phyloP scores from a whole-genome alignment of 2,329 filamentous ascomycete genomes.

The Monilinia fructicola region DNA sequence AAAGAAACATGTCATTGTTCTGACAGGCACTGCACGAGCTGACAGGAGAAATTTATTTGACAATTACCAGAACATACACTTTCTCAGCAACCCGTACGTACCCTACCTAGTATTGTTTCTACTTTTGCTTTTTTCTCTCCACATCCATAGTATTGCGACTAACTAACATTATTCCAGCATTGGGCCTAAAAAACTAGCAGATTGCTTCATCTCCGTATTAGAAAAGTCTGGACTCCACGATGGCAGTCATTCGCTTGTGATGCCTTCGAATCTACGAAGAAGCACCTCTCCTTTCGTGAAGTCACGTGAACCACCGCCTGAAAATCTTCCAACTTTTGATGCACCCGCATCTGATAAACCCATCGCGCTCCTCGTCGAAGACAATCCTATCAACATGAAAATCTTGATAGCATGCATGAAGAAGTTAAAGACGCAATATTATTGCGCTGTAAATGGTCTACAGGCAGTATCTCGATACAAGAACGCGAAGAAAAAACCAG shows the following conservation, averaged over 20 bases:
- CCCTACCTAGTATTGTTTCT: too few relatives aligned
- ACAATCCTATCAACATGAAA: constrained; percentile 43
- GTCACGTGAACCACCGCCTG: too few relatives aligned
- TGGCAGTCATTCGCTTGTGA: not conserved
- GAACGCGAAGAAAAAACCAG: constrained; percentile 23
- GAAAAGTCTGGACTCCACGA: not conserved
- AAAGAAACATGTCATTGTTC: constrained; percentile 14
- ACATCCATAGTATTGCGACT: not conserved
- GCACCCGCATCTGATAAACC: not conserved
- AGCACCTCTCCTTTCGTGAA: not conserved
- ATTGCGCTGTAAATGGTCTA: constrained; percentile 31
- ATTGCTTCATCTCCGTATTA: constrained; percentile 16
- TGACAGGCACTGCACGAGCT: constrained; percentile 3
- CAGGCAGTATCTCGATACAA: constrained; percentile 22
- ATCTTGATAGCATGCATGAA: constrained; percentile 29
- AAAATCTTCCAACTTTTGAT: not conserved
- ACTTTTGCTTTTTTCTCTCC: not conserved
- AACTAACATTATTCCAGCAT: constrained; percentile 9
- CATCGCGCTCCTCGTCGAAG: constrained; percentile 39
- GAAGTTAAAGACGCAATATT: constrained; percentile 32
- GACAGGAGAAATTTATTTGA: not conserved
- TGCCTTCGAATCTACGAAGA: not conserved
- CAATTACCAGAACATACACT: constrained; percentile 16
- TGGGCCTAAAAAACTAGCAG: constrained; percentile 12
- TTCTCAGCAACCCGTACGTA: constrained; percentile 20